Evolutionary conservation across 2,329 filamentous ascomycete species (phyloP), one percentile per base, ranked within the genome.

Genomic region (Monosporascus sp.): DNA sequence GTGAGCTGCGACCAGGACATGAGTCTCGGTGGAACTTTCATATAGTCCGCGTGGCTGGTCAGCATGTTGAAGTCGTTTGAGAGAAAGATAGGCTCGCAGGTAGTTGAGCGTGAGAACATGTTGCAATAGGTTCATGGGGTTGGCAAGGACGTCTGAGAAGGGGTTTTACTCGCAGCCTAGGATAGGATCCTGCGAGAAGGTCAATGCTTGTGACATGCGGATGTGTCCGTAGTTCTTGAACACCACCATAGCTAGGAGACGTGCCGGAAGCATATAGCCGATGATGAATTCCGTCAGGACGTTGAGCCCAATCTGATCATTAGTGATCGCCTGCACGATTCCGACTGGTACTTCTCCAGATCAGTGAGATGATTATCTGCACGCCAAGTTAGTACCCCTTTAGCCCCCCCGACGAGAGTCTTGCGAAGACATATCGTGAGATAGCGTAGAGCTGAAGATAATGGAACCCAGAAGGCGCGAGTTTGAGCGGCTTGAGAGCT

Each of bases 191-290:
- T 85, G 81, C 5, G 77, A 74, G 66, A 87, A 87, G 66, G 80
- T 83, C 49, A 87, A 73, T 0, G 81, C 85, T 66, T 87, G 82
- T 17, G 75, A 75, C 82, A 87, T 86, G 70, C 77, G 82, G 52
- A 88, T 80, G 65, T 87, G 88, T 49, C 85, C 83, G 62, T 86
- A 89, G 56, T 85, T 87, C 70, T 89, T 89, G 74, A 89, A 89
- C 72, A 89, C 79, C 86, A 90, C 90, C 78, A 89, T 85, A 48
- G 85, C 85, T 55, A 89, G 75, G 2, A 87, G 86, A 3, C 78
- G 78, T 25, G 87, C 87, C 0, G 86, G 86, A 49, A 87, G 79
- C 76, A 89, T 86, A 68, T 89, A 89, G 6, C 87, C 87, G 55
- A 87, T 79, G 55, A 90, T 78, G 61, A 86, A 88, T 65, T 89